Base-by-base conservation (phyloP, 1,284 basidiomycete species). In the Spongiforma sp. region DNA sequence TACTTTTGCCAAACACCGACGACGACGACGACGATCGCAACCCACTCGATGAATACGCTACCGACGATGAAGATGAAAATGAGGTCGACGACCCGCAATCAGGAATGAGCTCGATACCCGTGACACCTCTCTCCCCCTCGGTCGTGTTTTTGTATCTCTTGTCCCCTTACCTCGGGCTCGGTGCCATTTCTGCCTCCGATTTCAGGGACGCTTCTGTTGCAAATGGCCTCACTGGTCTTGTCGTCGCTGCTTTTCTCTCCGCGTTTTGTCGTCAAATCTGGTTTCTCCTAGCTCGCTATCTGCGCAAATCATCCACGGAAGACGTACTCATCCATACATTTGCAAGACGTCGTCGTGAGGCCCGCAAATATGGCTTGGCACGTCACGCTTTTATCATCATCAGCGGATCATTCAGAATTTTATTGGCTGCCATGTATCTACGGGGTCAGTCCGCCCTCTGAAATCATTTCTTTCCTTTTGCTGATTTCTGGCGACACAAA, bases 281-380 rank as follows among this genome's bases (percentile, higher is more conserved):
- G 86, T 91, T 89, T 76, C 85, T 91, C 81, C 83, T 93, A 17
- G 85, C 87, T 54, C 83, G 88, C 43, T 90, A 93, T 73, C 79
- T 89, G 55, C 84, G 85, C 67, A 83, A 86, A 72, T 81, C 83
- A 36, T 86, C 90, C 64, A 71, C 88, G 48, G 87, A 89, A 72
- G 89, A 90, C 64, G 80, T 92, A 34, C 73, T 91, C 57, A 70
- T 87, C 19, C 83, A 89, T 69, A 80, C 85, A 4, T 85, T 91
- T 70, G 84, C 87, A n/a, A 80, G 82, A 62, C 83, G 84, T 37
- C 78, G 81, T 69, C 82, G 81, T 21, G 85, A 82, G 73, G 83
- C 84, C 69, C 71, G 73, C 30, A 78, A 70, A 63, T 75, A 86
- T 61, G 70, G 75, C 34, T 60, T 78, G 43, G 74, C 87, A 19